A percentile compares a stretch with the other conserved stretches of the same genome.
These are phyloP conservation scores for sunflower (Helianthus annuus) DNA, from an alignment of 129 eudicot genomes.

Conservation along the genomic window DNA sequence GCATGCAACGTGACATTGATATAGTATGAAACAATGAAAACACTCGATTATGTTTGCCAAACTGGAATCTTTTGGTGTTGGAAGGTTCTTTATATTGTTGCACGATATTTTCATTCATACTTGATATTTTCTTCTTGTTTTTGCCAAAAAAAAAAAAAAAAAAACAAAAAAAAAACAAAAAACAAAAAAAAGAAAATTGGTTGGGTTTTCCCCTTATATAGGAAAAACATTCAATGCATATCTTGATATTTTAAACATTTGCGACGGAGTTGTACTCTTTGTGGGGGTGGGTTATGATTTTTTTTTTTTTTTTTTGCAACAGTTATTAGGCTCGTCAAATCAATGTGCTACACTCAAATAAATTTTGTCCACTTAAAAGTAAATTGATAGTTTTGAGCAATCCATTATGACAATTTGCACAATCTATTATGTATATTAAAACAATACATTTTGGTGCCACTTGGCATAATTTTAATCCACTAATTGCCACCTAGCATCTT, in stretches of 20 bases:
- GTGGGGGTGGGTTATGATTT: background rate
- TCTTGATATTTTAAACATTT: background rate
- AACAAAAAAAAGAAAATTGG: background rate
- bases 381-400: background rate
- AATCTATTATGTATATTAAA: no score
- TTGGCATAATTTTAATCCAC: no score
- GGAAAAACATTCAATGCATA: background rate
- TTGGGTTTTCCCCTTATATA: background rate
- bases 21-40: no score
- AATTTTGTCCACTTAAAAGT: background rate
- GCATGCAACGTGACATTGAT: no score
- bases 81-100: no score
- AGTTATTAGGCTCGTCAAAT: background rate
- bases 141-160: background rate
- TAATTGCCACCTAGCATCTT: no score
- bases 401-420: background rate
- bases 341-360: background rate
- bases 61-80: no score
- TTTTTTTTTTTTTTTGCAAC: background rate
- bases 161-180: background rate
- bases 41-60: background rate
- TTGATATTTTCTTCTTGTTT: background rate
- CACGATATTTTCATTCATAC: no score
- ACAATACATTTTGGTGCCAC: no score
- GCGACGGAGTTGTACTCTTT: background rate